phyloP scores from a whole-genome alignment of 176 grass and related monocot genomes.

The Lolium rigidum region DNA sequence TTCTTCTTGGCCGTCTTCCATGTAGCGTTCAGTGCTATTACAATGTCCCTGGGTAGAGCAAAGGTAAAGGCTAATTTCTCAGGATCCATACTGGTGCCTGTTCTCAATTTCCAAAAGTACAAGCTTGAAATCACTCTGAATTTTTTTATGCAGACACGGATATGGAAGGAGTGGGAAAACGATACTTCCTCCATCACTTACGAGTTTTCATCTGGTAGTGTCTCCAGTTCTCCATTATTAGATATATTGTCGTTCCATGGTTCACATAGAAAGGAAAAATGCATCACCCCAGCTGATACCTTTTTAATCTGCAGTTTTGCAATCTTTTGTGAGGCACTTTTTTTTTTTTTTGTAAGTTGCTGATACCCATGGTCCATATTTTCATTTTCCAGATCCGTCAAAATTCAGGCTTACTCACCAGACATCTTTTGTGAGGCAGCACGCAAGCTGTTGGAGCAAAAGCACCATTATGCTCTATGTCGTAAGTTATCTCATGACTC shows the following conservation, averaged over 20 bases:
- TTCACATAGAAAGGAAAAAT: neutral
- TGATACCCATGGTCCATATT: neutral
- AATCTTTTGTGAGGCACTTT: neutral
- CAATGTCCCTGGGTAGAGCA: constrained; percentile 78
- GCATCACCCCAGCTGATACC: neutral
- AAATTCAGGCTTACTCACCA: constrained; percentile 77
- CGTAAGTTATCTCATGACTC: constrained; percentile 54
- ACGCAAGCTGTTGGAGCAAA: constrained; percentile 73
- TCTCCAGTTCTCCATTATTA: neutral
- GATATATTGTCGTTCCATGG: too few species aligned
- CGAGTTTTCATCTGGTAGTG: constrained; percentile 68
- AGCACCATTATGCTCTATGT: constrained; percentile 58
- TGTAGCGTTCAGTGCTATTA: constrained; percentile 69
- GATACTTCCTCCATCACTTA: constrained; percentile 66
- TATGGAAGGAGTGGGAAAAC: constrained; percentile 94
- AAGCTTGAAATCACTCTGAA: constrained; percentile 13
- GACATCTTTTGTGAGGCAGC: constrained; percentile 70
- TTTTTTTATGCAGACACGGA: constrained; percentile 61
- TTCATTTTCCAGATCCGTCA: constrained; percentile 64
- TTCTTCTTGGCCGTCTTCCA: constrained; percentile 95
- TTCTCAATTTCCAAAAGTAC: neutral
- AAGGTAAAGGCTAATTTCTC: constrained; percentile 56
- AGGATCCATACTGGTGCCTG: neutral
- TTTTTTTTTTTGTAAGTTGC: neutral
- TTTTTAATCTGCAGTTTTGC: constrained; percentile 17